phyloP scores from a whole-genome alignment of 2,329 filamentous ascomycete genomes.

The Trichoderma hamatum region DNA sequence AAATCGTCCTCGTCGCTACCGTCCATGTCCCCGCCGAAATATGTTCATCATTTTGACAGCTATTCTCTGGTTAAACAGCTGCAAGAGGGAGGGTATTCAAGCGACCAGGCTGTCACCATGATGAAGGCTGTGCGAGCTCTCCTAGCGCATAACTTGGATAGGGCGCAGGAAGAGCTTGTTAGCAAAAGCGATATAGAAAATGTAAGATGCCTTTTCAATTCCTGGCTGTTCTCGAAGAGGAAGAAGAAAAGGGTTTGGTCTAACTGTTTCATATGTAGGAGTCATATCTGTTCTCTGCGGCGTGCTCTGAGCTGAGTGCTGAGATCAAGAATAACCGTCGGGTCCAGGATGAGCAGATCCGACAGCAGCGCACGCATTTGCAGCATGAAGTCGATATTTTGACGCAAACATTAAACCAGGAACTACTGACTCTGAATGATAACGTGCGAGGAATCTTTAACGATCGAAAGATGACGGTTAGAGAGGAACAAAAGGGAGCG shows the following conservation, averaged over 20 bases:
- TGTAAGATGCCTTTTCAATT: constrained; percentile 34
- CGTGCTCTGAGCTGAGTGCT: constrained; percentile 86
- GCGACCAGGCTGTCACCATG: constrained; percentile 74
- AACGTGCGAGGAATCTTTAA: constrained; percentile 96
- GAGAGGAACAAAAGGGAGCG: constrained; percentile 82
- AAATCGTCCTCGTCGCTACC: constrained; percentile 56
- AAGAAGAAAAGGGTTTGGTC: not conserved
- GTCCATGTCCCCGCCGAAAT: constrained; percentile 72
- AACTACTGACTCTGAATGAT: constrained; percentile 79
- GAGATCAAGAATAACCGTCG: constrained; percentile 81
- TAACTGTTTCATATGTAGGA: constrained; percentile 52
- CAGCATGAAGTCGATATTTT: constrained; percentile 97
- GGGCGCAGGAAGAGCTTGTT: constrained; percentile 78
- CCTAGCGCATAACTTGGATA: constrained; percentile 75
- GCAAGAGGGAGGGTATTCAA: constrained; percentile 70
- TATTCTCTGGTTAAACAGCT: constrained; percentile 86
- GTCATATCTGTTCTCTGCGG: constrained; percentile 89
- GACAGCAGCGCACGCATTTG: constrained; percentile 79
- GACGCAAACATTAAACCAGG: constrained; percentile 81
- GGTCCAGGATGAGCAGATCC: constrained; percentile 76
- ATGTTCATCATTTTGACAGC: constrained; percentile 96
- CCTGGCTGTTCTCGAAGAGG: not conserved
- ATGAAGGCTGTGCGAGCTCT: constrained; percentile 91
- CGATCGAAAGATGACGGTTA: constrained; percentile 88
- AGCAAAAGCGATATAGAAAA: constrained; percentile 94